Evolutionary conservation across 2,329 filamentous ascomycete species (phyloP).

Genomic region (Blumeria hordei): DNA sequence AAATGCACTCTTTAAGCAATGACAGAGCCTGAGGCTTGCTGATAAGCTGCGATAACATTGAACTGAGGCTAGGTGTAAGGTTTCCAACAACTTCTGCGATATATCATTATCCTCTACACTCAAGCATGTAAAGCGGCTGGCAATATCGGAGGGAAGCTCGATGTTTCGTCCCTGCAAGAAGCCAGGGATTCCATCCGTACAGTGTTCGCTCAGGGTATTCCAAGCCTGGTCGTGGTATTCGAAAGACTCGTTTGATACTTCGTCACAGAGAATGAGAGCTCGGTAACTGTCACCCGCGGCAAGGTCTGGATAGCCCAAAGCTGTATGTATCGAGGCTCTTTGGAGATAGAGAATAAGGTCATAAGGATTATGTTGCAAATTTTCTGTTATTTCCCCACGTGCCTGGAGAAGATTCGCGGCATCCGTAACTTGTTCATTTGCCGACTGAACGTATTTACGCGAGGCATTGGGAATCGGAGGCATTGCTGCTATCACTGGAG

Average conservation of each 20-base stretch:
- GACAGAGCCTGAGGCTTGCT: conserved; percentile 34
- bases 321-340: conserved; percentile 45
- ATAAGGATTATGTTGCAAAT: conserved; percentile 27
- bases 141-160: conserved; percentile 16
- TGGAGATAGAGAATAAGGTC: conserved; percentile 41
- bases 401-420: conserved; percentile 21
- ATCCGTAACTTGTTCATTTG: not conserved
- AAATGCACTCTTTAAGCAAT: conserved; percentile 42
- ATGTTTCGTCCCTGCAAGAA: too few relatives aligned
- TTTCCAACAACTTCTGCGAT: conserved; percentile 16
- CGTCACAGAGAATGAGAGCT: conserved; percentile 67
- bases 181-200: conserved; percentile 3
- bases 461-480: too few relatives aligned
- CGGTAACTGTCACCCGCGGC: conserved; percentile 77
- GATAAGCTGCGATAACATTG: conserved; percentile 35
- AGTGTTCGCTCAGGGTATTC: conserved; percentile 15
- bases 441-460: too few relatives aligned
- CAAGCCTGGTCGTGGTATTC: conserved; percentile 55
- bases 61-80: conserved; percentile 26
- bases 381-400: conserved; percentile 31
- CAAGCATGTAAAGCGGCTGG: conserved; percentile 4
- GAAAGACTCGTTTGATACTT: conserved; percentile 49
- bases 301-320: conserved; percentile 70
- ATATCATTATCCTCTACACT: conserved; percentile 14
- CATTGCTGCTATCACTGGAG: too few relatives aligned